Conservation (phyloP, 2,329 filamentous ascomycete species). For the Thermoascus crustaceus region DNA sequence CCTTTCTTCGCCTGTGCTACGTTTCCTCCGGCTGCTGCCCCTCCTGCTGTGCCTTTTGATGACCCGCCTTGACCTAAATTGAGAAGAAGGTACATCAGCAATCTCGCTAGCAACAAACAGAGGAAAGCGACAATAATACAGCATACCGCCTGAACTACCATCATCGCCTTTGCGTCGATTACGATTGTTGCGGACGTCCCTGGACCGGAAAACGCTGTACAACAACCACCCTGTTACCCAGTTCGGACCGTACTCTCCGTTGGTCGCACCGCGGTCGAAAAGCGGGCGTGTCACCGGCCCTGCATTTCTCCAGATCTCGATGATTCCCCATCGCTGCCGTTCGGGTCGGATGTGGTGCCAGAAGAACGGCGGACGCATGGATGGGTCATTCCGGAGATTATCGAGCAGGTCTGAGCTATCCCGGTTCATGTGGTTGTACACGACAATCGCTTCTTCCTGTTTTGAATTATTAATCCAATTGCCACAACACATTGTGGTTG, state of each 20-base stretch:
- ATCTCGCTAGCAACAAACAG: conserved; percentile 1
- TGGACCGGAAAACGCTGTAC: conserved; percentile 41
- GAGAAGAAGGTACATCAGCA: background rate
- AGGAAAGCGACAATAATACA: conserved; percentile 8
- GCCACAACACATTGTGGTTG: too few relatives aligned
- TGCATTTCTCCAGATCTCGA: conserved; percentile 36
- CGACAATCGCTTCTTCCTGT: conserved; percentile 38
- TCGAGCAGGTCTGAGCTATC: conserved; percentile 35
- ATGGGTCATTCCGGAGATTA: conserved; percentile 28
- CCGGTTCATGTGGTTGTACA: conserved; percentile 36
- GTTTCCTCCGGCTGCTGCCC: conserved; percentile 11
- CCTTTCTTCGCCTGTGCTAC: conserved; percentile 21
- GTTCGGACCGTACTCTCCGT: conserved; percentile 38
- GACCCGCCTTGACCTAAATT: conserved; percentile 12
- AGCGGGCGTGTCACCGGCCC: conserved; percentile 29
- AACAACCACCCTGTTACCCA: conserved; percentile 41
- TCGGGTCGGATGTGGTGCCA: conserved; percentile 41
- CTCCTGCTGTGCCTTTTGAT: conserved; percentile 16
- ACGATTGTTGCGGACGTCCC: conserved; percentile 40
- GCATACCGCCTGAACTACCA: conserved; percentile 10
- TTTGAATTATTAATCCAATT: background rate
- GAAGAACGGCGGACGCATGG: conserved; percentile 35
- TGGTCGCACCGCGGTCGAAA: conserved; percentile 34
- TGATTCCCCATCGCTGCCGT: conserved; percentile 33
- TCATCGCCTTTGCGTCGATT: conserved; percentile 33